Evolutionary conservation across 768 basidiomycete species (phyloP), one percentile per base, ranked within the genome.

Genomic region (Phylloporus sp.): DNA sequence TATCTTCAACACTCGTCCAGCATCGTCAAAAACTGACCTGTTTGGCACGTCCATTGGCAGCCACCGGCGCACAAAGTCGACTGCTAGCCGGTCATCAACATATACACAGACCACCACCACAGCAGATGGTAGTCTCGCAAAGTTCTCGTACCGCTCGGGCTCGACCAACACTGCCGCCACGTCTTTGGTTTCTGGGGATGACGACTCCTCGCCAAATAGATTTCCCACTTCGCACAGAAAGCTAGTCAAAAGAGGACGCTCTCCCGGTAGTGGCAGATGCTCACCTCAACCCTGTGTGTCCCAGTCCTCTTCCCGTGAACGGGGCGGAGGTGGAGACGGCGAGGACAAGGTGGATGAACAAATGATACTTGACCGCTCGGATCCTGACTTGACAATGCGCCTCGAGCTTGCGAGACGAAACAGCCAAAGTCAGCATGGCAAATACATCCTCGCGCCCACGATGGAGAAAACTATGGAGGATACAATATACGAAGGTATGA

Each of bases 401-500:
- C 68, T 96, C 42, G 89, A 89, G 52, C 70, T 95, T 39, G 93
- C 93, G 6, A 73, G 89, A 49, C 78, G 79, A 54, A 96, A 96
- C 61, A 90, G 90, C 61, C 75, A 83, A 58, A 86, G 77, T 62
- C 90, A 91, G 55, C 76, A 79, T 48, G 75, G 72, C 15, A 75
- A 76, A 38, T 60, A 64, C 38, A 60, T 69, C 35, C 48, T 70
- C 9, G 55, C 70, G 36, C 53, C 76, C 43, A 57, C 69, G 6
- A 58, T 76, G 54, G 78, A 80, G 14, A 66, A 58, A 23, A 72
- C 78, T 4, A 60, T 75, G 14, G 82, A 84, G 54, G 78, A 78
- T 23, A 86, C 81, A 3, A 88, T 90, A 54, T 86, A 86, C 55
- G 88, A 90, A 79, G 86, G 88, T 82, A 57, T 22, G 73, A 27